Base-by-base conservation (phyloP, 495 filamentous ascomycete species). In the Podospora tetraspora region DNA sequence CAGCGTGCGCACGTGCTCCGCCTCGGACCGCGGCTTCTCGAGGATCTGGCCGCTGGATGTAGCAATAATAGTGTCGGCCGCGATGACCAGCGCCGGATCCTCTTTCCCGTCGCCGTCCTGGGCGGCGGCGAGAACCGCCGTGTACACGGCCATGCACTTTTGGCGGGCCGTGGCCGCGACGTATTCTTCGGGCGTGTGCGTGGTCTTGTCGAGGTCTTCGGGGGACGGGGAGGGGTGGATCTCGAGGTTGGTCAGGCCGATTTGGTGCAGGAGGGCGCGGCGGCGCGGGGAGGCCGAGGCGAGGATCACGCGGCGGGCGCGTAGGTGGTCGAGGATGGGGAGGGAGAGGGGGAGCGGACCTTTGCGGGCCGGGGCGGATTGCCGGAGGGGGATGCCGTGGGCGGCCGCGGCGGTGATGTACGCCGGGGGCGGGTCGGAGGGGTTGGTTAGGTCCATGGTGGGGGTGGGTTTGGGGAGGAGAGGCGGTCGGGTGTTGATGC, bases 11-110 rank as follows among this genome's bases (percentile, higher is more conserved):
- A 93, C 77, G 76, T 99, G 95, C 57, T 93, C 88, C n/a, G 83
- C 84, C 77, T 94, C 90, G 25, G 79, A 89, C 52, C 86, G 78
- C 29, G 95, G 95, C 79, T 99, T 99, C 85, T 98, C 95, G 25
- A 98, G 81, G 52, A 98, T 91, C 65, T 83, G 75, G 0, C 93
- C 95, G 0, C 79, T 72, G n/a, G 84, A 79, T 32, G 89, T 89
- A 10, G 94, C 92, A 71, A 98, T 91, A 29, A 99, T 82, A 2
- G 95, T 99, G 75, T 98, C 95, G 1, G 95, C 95, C 1, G 93
- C 92, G 27, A 99, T 85, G 52, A 99, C 91, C 0, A 99, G 82
- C 11, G 85, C 91, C 0, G 93, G 94, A 69, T 97, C 95, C 29
- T 71, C 70, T n/a, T 79, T 21, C 2, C 25, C 25, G 25, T 25